Base-by-base conservation (phyloP, 345 rosid species). In the Eucalyptus regnans region DNA sequence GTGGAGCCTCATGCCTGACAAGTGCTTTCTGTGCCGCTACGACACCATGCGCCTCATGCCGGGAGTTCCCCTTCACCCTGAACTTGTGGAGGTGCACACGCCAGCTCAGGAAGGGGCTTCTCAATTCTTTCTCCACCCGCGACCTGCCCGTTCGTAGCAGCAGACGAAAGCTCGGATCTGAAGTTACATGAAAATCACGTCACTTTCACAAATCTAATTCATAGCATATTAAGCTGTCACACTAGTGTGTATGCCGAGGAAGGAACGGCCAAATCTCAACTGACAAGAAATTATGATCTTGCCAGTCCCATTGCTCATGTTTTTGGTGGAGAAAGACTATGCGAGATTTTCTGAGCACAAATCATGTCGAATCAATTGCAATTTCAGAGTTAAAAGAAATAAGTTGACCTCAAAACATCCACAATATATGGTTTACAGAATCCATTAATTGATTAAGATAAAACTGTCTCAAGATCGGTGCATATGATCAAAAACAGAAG, bases 81-180 rank as follows among this genome's bases (percentile, higher is more conserved):
- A 87, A 93, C 86, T 91, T 93, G 92, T 93, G 93, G 88, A 76
- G 84, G 48, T 92, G 92, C 7, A 92, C 93, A 86, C 81, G 7
- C 95, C 94, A 13, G 93, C 95, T 92, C 92, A n/a, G 92, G 91
- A 86, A 92, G 88, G 20, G 93, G 95, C 89, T 93, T 93, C 94
- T 92, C 93, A 31, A 94, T 93, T 88, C 95, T 92, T 11, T 92
- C 95, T 62, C 95, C 94, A 18, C 93, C 93, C 0, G 93, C 90
- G 29, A 93, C 92, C 48, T 93, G 95, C 64, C 95, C 92, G 5
- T 92, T 91, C 93, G 88, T 91, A 41, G 95, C 88, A 50, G 94
- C 94, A 29, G 94, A 93, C 8, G 89, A 93, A 71, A 93, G 94
- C 91, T 93, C 87, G 68, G 86, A 18, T 90, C 95, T 93, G 76